Evolutionary conservation across 345 rosid species (phyloP).

Genomic region (Citrus reticulata): DNA sequence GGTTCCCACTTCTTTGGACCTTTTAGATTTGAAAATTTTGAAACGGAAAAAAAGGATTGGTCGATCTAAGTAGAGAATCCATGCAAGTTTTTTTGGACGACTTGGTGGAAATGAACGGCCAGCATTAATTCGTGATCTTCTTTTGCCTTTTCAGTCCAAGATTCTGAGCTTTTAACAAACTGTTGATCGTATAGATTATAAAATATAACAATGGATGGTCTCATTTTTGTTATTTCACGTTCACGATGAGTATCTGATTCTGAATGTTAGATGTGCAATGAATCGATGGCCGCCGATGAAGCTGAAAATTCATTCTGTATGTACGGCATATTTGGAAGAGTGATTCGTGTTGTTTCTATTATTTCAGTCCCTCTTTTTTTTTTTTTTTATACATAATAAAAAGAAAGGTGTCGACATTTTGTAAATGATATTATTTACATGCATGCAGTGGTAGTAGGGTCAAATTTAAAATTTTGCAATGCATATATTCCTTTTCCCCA

Average conservation of each 20-base stretch:
- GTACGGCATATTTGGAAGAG: background rate
- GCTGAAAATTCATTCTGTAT: background rate
- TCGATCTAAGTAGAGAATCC: background rate
- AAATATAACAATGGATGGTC: background rate
- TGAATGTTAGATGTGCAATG: background rate
- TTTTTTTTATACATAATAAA: no score
- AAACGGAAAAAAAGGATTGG: background rate
- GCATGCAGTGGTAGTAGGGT: background rate
- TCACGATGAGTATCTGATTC: constrained; percentile 8
- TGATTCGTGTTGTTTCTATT: no score
- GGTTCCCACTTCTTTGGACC: background rate
- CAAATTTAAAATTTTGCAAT: background rate
- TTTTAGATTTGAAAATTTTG: background rate
- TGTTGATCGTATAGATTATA: background rate
- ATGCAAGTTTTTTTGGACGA: background rate
- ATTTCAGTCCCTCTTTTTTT: no score
- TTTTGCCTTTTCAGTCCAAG: background rate
- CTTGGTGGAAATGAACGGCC: background rate
- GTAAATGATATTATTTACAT: background rate
- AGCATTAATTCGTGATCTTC: background rate
- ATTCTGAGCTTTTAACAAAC: background rate
- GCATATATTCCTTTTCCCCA: background rate
- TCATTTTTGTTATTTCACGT: background rate
- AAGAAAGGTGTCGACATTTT: no score
- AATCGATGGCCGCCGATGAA: background rate